Conservation (phyloP, 2,329 filamentous ascomycete genomes). For the Fusarium xylarioides region DNA sequence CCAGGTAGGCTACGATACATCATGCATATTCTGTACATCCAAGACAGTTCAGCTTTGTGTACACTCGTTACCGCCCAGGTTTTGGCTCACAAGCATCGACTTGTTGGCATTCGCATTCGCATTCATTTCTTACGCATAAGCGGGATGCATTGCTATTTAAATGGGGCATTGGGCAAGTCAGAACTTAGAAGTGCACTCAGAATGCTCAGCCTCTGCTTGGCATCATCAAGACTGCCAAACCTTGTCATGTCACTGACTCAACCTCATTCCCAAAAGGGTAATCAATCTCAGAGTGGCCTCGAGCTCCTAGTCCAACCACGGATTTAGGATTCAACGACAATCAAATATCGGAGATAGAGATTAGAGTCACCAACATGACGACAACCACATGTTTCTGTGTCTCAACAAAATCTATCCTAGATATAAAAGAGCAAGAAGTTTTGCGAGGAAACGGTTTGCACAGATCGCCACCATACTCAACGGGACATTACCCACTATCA, state of each 20-base stretch:
- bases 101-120: neutral
- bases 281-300: slow-evolving; percentile 27
- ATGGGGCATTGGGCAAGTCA: neutral
- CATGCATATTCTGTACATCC: neutral
- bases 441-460: neutral
- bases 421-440: slow-evolving; percentile 4
- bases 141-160: neutral
- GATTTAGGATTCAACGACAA: slow-evolving; percentile 16
- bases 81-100: neutral
- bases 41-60: neutral
- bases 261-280: slow-evolving; percentile 18
- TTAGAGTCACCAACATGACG: neutral
- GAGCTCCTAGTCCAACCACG: slow-evolving; percentile 19
- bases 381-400: neutral
- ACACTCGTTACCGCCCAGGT: neutral
- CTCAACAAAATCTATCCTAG: neutral
- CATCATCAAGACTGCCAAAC: neutral
- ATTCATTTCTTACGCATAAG: neutral
- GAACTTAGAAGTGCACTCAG: neutral
- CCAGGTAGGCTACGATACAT: neutral
- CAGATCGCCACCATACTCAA: neutral
- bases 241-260: neutral
- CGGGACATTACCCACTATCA: neutral
- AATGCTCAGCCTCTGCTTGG: neutral
- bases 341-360: slow-evolving; percentile 6